Conservation (phyloP, 2,329 filamentous ascomycete genomes). For the Phoma sp. region DNA sequence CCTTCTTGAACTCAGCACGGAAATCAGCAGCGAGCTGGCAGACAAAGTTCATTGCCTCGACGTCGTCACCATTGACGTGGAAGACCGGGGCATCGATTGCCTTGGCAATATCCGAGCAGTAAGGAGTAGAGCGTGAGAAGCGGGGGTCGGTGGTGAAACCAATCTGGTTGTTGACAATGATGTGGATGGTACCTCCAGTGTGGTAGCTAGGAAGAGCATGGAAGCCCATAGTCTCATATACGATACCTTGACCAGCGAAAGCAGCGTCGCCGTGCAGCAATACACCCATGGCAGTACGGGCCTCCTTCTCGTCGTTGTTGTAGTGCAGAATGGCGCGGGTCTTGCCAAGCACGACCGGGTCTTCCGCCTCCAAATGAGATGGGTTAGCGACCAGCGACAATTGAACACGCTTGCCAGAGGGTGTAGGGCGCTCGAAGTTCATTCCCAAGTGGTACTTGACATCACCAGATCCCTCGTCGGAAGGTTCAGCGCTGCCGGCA, state of each 20-base stretch:
- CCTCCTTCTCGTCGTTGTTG: constrained; percentile 93
- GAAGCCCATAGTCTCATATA: constrained; percentile 99
- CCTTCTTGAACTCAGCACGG: constrained; percentile 98
- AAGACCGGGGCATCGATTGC: constrained; percentile 98
- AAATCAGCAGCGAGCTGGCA: constrained; percentile 97
- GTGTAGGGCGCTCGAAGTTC: constrained; percentile 99
- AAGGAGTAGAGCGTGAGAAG: constrained; percentile 94
- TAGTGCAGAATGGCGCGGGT: constrained; percentile 98
- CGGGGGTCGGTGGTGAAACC: constrained; percentile 98
- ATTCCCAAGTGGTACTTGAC: constrained; percentile 99
- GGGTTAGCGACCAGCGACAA: constrained; percentile 97
- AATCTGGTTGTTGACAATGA: constrained; percentile 99
- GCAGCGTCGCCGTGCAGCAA: constrained; percentile 96
- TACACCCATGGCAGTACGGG: constrained; percentile 91
- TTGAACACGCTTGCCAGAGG: constrained; percentile 98
- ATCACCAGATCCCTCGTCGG: constrained; percentile 95
- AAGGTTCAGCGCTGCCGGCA: constrained; percentile 81
- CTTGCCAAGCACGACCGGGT: constrained; percentile 97
- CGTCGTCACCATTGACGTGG: constrained; percentile 98
- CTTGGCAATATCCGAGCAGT: constrained; percentile 99
- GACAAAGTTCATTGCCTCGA: constrained; percentile 97
- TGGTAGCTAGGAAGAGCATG: constrained; percentile 94
- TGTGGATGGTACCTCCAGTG: constrained; percentile 94
- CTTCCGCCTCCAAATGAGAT: constrained; percentile 96
- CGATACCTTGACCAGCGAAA: constrained; percentile 93